These are phyloP conservation scores for Nakazawaea ambrosiae DNA, from an alignment of 805 yeast genomes.

Conservation along the genomic window DNA sequence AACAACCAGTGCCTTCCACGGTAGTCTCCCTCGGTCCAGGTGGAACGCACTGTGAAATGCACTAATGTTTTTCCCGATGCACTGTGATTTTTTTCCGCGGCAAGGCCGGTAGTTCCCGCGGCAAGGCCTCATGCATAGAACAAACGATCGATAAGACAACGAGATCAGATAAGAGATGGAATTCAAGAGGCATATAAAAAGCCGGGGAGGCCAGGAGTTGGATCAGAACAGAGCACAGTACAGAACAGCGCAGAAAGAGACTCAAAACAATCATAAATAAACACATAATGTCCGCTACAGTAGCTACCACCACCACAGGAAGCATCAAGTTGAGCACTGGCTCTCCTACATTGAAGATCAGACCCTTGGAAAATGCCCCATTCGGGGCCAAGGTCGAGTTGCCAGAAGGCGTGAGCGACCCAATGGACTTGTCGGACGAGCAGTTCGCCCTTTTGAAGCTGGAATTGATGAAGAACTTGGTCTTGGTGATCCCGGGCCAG, in stretches of 20 bases:
- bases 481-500: slow-evolving; percentile 69
- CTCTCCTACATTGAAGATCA: slow-evolving; percentile 25
- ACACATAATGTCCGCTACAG: slow-evolving; percentile 3
- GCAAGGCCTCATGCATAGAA: too few relatives aligned
- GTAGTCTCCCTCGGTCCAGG: too few relatives aligned
- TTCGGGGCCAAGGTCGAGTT: slow-evolving; percentile 65
- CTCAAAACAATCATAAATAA: neutral
- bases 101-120: too few relatives aligned
- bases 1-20: too few relatives aligned
- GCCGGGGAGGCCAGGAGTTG: too few relatives aligned
- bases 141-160: too few relatives aligned
- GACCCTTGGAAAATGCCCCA: slow-evolving; percentile 42
- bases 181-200: too few relatives aligned
- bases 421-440: slow-evolving; percentile 53
- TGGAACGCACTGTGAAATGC: too few relatives aligned
- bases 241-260: neutral
- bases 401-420: slow-evolving; percentile 70
- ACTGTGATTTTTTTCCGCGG: too few relatives aligned
- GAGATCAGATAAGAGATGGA: too few relatives aligned
- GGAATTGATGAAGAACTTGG: slow-evolving; percentile 64
- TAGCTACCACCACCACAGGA: neutral
- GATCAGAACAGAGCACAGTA: too few relatives aligned
- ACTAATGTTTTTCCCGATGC: too few relatives aligned
- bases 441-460: slow-evolving; percentile 58
- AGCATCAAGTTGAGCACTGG: neutral